A percentile compares a stretch with the other conserved stretches of the same genome.
Conservation (phyloP, 164 flowering plant species). For the Tetracentron sinense region DNA sequence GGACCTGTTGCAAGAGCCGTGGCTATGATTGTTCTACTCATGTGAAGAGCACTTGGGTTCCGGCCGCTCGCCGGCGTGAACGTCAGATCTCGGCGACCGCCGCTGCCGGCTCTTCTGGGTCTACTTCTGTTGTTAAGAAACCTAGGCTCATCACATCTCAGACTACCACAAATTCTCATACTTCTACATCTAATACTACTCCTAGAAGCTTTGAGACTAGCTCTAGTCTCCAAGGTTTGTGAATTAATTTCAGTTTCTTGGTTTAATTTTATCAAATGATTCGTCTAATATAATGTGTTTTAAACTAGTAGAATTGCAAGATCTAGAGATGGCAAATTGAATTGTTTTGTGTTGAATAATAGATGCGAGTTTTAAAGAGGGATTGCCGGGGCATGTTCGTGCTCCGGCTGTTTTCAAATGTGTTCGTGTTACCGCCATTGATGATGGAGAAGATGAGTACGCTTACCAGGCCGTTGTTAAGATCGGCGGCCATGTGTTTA, state of each 20-base stretch:
- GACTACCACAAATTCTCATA: slow-evolving; percentile 68
- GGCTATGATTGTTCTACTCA: slow-evolving; percentile 85
- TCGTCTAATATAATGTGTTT: too few relatives aligned
- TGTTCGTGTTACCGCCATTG: slow-evolving; percentile 78
- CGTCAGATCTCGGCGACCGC: slow-evolving; percentile 48
- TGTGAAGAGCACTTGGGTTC: slow-evolving; percentile 97
- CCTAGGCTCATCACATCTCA: slow-evolving; percentile 65
- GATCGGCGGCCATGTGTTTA: slow-evolving; percentile 88
- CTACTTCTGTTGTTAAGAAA: slow-evolving; percentile 70
- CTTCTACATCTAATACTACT: slow-evolving; percentile 87
- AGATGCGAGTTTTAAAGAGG: slow-evolving; percentile 70
- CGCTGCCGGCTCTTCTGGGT: slow-evolving; percentile 44
- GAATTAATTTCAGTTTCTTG: too few relatives aligned
- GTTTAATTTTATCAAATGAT: too few relatives aligned
- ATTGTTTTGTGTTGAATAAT: slow-evolving; percentile 4
- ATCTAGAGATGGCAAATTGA: background rate
- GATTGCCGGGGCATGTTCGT: slow-evolving; percentile 72
- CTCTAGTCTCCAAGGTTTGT: slow-evolving; percentile 79
- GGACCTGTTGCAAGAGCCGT: slow-evolving; percentile 97
- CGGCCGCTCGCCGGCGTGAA: slow-evolving; percentile 77
- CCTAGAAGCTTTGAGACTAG: slow-evolving; percentile 85
- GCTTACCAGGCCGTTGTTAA: slow-evolving; percentile 89
- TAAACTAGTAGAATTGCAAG: too few relatives aligned
- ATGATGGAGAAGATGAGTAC: slow-evolving; percentile 85
- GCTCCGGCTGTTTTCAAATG: slow-evolving; percentile 92